Evolutionary conservation across 2,329 filamentous ascomycete genomes (phyloP).

Genomic region (Elsinoe necatrix): DNA sequence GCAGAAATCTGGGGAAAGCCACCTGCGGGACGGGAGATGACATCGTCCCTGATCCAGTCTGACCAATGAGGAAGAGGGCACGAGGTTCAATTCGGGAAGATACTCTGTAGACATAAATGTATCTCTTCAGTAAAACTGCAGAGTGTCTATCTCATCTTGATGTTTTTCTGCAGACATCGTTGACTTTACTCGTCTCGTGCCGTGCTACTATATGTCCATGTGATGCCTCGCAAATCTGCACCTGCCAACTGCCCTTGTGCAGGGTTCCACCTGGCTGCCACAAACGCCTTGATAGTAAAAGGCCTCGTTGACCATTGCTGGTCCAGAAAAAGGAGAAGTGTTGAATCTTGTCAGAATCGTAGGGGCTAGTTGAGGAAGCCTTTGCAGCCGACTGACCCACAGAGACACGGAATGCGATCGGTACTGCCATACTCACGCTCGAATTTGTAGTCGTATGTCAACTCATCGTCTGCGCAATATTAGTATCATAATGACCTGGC

Average conservation of each 20-base stretch:
- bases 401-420: conserved; percentile 94
- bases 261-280: not conserved
- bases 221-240: not conserved
- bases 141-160: not conserved
- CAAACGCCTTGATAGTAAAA: not conserved
- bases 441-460: conserved; percentile 99
- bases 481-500: conserved; percentile 20
- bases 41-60: not conserved
- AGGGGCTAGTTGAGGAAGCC: conserved; percentile 80
- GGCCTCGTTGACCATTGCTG: not conserved
- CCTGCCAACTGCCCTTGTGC: not conserved
- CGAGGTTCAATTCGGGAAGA: not conserved
- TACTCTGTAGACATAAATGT: not conserved
- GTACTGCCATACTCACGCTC: conserved; percentile 91
- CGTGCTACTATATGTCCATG: not conserved
- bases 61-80: not conserved
- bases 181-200: not conserved
- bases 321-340: not conserved
- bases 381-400: conserved; percentile 92
- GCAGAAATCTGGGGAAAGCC: conserved; percentile 8
- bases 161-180: not conserved
- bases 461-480: conserved; percentile 70
- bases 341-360: not conserved
- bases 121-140: not conserved
- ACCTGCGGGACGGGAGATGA: not conserved